Evolutionary conservation across 2,329 filamentous ascomycete species (phyloP), one percentile per base, ranked within the genome.

Genomic region (Nothopassalora personata): DNA sequence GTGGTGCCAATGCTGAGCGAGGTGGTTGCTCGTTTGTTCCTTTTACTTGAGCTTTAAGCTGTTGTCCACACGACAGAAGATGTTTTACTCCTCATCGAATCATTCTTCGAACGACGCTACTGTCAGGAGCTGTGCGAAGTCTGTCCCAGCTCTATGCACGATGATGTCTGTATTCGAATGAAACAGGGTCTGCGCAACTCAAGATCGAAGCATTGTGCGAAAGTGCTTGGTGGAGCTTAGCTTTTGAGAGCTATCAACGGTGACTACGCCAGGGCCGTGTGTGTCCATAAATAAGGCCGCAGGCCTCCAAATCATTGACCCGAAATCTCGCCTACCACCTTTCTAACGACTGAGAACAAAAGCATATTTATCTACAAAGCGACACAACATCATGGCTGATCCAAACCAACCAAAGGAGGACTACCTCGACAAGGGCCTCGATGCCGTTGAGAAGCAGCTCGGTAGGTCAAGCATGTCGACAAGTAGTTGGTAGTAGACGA

Each of bases 381-480:
- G 23, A 27, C 18, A 15, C 31, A 36, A 30, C 54, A 50, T 23
- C 11, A 56, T 56, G 54, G 47, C 54, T 6, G 54, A 43, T 9
- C 54, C 23, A 15, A 55, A 52, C n/a, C 51, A 55, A 51, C 58
- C 51, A 31, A 60, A 64, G 30, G 62, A 70, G 60, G 68, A 70
- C 61, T 70, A 69, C 62, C 64, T 65, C 50, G 68, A 70, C 62
- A 70, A 70, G 62, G 67, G 65, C 27, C 62, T 67, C n/a, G 65
- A 67, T 39, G 57, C 61, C 33, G 57, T 64, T 30, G 66, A 68
- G 57, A 66, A 68, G 63, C 64, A 66, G 56, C 30, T 66, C 33
- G 64, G 66, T 18, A 30, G 10, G 11, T 34, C 8, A 34, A 30
- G 23, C 19, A 5, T 28, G n/a, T 51, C 33, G 8, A 50, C 10